Evolutionary conservation across 2,329 filamentous ascomycete species (phyloP).

Genomic region (Plectosphaerella plurivora): DNA sequence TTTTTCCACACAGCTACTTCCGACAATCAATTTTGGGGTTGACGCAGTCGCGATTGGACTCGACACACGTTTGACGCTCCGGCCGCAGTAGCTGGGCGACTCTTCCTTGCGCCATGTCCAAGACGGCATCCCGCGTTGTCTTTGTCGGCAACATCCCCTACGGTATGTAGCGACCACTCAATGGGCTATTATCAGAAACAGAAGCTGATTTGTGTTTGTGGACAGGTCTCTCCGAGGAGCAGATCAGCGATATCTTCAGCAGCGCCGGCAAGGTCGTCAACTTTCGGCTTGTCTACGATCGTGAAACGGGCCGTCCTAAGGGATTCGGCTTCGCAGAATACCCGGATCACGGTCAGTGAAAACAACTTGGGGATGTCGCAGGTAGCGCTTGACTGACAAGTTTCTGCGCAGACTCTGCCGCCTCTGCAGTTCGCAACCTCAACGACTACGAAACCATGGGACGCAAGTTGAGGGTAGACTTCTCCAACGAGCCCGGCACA

Average conservation of each 20-base stretch:
- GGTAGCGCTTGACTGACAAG: background rate
- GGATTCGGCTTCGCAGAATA: constrained; percentile 98
- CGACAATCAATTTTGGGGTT: too few species aligned
- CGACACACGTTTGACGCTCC: too few species aligned
- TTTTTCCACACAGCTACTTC: too few species aligned
- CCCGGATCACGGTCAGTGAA: constrained; percentile 69
- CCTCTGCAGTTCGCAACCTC: constrained; percentile 89
- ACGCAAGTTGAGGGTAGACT: constrained; percentile 90
- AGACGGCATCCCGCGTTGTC: constrained; percentile 72
- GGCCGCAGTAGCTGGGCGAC: too few species aligned
- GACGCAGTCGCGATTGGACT: too few species aligned
- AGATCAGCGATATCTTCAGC: constrained; percentile 91
- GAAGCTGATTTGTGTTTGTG: too few species aligned
- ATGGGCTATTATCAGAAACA: too few species aligned
- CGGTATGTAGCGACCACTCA: constrained; percentile 39
- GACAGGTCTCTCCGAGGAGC: constrained; percentile 87
- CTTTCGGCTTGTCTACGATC: constrained; percentile 92
- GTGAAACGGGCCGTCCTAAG: constrained; percentile 89
- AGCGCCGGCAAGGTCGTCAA: constrained; percentile 85
- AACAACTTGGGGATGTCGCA: too few species aligned
- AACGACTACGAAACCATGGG: constrained; percentile 96
- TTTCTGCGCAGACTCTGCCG: constrained; percentile 60
- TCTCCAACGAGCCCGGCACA: constrained; percentile 84
- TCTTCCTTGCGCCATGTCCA: constrained; percentile 50
- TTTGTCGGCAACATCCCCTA: constrained; percentile 88